phyloP scores from a whole-genome alignment of 352 stramenopile genomes.

The Globisporangium emineosum region DNA sequence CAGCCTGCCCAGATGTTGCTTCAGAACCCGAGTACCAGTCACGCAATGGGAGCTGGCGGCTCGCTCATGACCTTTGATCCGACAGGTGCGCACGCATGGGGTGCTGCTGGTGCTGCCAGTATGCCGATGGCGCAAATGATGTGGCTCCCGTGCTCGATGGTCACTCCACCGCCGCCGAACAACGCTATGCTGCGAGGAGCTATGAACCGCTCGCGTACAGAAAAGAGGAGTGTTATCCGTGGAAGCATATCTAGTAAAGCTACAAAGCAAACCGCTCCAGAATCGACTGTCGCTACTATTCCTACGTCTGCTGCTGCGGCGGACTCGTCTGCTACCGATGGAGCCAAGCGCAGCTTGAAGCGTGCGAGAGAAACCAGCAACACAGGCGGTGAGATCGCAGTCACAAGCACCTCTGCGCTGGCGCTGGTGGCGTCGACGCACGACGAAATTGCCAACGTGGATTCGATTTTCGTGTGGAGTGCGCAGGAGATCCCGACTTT shows the following conservation, averaged over 20 bases:
- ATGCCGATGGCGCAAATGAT: constrained; percentile 34
- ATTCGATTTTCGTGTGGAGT: constrained; percentile 30
- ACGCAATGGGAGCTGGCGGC: not conserved
- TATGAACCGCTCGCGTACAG: not conserved
- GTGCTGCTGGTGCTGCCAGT: constrained; percentile 9
- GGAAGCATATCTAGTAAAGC: not conserved
- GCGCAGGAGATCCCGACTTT: constrained; percentile 41
- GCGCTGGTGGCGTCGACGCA: not conserved
- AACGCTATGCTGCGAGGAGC: not conserved
- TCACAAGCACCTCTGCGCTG: not conserved
- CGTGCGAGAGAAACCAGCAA: constrained; percentile 5
- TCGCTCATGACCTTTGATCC: constrained; percentile 27
- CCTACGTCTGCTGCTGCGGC: not conserved
- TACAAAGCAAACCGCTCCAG: not conserved
- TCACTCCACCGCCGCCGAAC: constrained; percentile 13
- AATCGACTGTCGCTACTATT: not conserved
- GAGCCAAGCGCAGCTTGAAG: constrained; percentile 9
- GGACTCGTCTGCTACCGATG: not conserved
- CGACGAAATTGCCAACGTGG: not conserved
- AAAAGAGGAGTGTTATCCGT: constrained; percentile 1
- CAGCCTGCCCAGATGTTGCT: not conserved
- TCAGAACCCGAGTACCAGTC: not conserved
- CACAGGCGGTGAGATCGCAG: not conserved
- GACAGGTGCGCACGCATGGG: constrained; percentile 23
- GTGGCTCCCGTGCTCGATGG: constrained; percentile 37